Evolutionary conservation across 2,329 filamentous ascomycete genomes (phyloP), one percentile per base, ranked within the genome.

Genomic region (Aspergillus hiratsukae): DNA sequence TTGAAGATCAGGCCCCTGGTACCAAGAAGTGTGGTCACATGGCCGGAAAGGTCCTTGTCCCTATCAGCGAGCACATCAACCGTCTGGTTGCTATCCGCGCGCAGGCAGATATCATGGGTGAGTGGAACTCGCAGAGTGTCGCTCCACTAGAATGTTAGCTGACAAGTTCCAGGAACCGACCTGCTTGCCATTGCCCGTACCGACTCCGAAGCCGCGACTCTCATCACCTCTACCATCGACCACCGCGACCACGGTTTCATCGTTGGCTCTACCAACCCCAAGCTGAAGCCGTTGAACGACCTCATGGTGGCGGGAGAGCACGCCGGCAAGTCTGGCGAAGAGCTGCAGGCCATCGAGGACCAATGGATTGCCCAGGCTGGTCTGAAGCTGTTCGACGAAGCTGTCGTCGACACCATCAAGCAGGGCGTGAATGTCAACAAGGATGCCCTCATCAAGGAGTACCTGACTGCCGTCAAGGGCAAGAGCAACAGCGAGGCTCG

Each of bases 1-100:
- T 99, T 66, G 94, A 99, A 78, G 94, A 99, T 74, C 94, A 97
- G 78, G 93, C 94, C 3, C 93, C 94, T 3, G 94, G 94, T 54
- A 97, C 94, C 51, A 99, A 99, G 85, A 99, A 99, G 84, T 99
- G 94, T 75, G 94, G 94, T 61, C 94, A 97, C 79, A 97, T 97
- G 94, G 94, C 94, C 64, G 94, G 94, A 70, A 97, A 97, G 80
- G 94, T 97, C 46, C 82, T 99, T 58, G 94, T 99, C 52, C 94
- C 94, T 51, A 95, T 97, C 72, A 90, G 86, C 76, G 94, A 99
- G 80, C 94, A 99, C 80, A 97, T 97, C 79, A 97, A 97, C 81
- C 88, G 94, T 54, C 83, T 99, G 54, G 91, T 99, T 51, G 92
- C 94, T 66, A 97, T 99, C 74, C 88, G 94, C 58, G 93, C 94